Evolutionary conservation across 805 yeast genomes (phyloP).

Genomic region (Pichia eremophila): DNA sequence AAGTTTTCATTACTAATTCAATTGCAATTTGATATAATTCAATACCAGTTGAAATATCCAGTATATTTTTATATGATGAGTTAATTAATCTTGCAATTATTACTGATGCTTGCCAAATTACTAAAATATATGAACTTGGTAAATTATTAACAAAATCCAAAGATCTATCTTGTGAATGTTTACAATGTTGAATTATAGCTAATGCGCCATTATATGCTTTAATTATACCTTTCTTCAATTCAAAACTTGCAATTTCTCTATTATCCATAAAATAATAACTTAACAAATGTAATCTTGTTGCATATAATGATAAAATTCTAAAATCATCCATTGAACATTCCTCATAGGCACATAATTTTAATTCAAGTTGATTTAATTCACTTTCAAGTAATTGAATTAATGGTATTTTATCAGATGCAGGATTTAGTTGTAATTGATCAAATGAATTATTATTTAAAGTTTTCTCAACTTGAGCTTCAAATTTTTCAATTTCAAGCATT

Average conservation of each 20-base stretch:
- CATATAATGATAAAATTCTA: slow-evolving; percentile 56
- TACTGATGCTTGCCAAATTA: slow-evolving; percentile 88
- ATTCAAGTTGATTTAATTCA: slow-evolving; percentile 70
- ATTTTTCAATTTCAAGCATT: slow-evolving; percentile 74
- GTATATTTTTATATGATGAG: slow-evolving; percentile 55
- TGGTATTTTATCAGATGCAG: slow-evolving; percentile 64
- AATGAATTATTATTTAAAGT: slow-evolving; percentile 63
- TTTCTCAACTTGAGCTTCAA: slow-evolving; percentile 77
- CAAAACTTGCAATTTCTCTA: slow-evolving; percentile 39
- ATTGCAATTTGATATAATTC: slow-evolving; percentile 60
- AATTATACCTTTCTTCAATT: slow-evolving; percentile 63
- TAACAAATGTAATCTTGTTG: slow-evolving; percentile 72
- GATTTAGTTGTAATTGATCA: slow-evolving; percentile 58
- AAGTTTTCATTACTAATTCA: slow-evolving; percentile 62
- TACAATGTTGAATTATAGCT: slow-evolving; percentile 58
- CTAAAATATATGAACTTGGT: slow-evolving; percentile 74
- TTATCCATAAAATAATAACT: slow-evolving; percentile 76
- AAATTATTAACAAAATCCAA: slow-evolving; percentile 61
- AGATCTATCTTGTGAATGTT: slow-evolving; percentile 48
- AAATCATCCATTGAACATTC: slow-evolving; percentile 51
- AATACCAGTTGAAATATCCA: slow-evolving; percentile 68
- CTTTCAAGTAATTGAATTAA: slow-evolving; percentile 58
- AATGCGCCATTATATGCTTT: slow-evolving; percentile 74
- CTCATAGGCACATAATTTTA: slow-evolving; percentile 32
- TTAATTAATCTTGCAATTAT: slow-evolving; percentile 71